Conservation (phyloP, 2,329 filamentous ascomycete genomes). For the Neoarthrinium moseri region DNA sequence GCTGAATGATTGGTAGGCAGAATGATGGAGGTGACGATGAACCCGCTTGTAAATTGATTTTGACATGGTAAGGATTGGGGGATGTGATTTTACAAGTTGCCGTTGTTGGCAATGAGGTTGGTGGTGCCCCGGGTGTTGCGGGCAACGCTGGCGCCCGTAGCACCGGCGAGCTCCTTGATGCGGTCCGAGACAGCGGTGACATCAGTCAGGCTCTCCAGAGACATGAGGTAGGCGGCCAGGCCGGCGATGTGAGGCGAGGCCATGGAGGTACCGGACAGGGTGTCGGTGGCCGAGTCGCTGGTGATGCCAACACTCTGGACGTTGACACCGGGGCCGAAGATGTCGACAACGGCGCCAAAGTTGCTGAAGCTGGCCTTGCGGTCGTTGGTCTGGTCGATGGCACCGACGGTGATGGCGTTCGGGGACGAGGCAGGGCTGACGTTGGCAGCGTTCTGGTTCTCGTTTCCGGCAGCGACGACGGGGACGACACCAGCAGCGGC, state of each 20-base stretch:
- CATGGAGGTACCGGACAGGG: conserved; percentile 60
- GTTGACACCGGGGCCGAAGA: conserved; percentile 56
- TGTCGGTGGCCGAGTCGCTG: conserved; percentile 42
- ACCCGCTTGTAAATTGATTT: conserved; percentile 21
- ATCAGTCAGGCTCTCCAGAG: conserved; percentile 47
- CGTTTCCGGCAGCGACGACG: conserved; percentile 62
- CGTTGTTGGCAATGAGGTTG: conserved; percentile 57
- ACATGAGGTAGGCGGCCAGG: conserved; percentile 66
- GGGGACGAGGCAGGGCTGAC: conserved; percentile 54
- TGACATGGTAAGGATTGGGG: neutral
- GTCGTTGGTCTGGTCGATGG: conserved; percentile 52
- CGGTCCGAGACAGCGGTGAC: conserved; percentile 42
- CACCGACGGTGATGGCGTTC: conserved; percentile 59
- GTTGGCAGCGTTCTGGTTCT: conserved; percentile 48
- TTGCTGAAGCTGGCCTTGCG: conserved; percentile 55
- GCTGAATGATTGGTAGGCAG: too few species aligned
- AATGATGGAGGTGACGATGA: too few species aligned
- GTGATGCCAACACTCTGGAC: conserved; percentile 52
- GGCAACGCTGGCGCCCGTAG: conserved; percentile 41
- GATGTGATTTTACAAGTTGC: conserved; percentile 24
- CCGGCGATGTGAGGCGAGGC: conserved; percentile 68
- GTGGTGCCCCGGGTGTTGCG: conserved; percentile 46
- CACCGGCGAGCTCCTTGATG: conserved; percentile 52
- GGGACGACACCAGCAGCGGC: conserved; percentile 51
- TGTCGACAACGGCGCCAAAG: conserved; percentile 52